Conservation (phyloP, 2,329 filamentous ascomycete genomes). For the Fusarium circinatum region DNA sequence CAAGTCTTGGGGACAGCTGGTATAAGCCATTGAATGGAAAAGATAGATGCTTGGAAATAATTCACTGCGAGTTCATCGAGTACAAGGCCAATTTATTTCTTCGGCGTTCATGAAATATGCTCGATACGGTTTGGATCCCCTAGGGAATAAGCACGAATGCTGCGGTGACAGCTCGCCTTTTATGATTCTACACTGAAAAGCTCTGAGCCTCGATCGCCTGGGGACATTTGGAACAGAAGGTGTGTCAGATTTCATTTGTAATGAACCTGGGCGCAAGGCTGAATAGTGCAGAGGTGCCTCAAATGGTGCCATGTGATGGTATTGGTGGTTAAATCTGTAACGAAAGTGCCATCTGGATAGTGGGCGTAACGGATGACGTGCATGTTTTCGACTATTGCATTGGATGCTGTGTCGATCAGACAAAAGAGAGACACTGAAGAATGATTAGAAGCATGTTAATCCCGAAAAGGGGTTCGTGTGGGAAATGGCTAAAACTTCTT, state of each 20-base stretch:
- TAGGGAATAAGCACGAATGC: neutral
- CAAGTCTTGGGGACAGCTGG: neutral
- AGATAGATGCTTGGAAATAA: neutral
- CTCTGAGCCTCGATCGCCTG: too few species aligned
- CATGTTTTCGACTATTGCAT: neutral
- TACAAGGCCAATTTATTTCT: too few species aligned
- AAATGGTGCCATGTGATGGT: neutral
- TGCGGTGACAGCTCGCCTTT: neutral
- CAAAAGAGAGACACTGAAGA: neutral
- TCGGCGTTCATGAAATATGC: neutral
- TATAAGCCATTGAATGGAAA: neutral
- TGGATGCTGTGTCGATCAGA: too few species aligned
- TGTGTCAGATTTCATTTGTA: neutral
- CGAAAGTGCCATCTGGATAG: neutral
- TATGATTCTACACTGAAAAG: neutral
- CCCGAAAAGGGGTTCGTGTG: constrained; percentile 16
- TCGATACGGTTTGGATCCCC: neutral
- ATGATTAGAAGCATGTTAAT: constrained; percentile 7
- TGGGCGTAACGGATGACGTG: neutral
- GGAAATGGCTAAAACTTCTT: neutral
- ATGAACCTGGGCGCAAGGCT: neutral
- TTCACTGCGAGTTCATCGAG: neutral
- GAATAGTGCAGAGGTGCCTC: neutral
- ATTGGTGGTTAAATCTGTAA: neutral
- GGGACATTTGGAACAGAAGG: neutral